Base-by-base conservation (phyloP, 148 eudicot genomes). In the Rhododendron vialii region DNA sequence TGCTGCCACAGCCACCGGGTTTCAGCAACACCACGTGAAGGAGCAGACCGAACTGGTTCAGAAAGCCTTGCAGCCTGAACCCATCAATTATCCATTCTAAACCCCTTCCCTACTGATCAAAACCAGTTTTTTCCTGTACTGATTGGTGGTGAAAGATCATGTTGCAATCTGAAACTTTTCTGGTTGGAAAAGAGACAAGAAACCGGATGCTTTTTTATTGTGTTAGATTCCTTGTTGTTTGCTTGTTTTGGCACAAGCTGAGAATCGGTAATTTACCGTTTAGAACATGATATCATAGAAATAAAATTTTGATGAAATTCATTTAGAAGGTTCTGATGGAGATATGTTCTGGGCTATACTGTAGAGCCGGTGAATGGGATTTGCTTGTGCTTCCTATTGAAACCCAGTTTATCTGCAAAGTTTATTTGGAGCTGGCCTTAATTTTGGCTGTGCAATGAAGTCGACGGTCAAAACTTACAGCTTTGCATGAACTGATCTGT, bases 1-100 rank as follows among this genome's bases (percentile, higher is more conserved):
- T 41, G 45, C 45, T 41, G 45, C 45, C 7, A 92, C 98, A 11
- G 98, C 98, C 78, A 95, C 98, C 71, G 98, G 98, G 71, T 95
- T 95, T 89, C 84, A 85, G 76, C 41, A 82, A 55, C 90, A 91
- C 75, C 98, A 95, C 51, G 75, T 63, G 7, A 90, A 90, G 86
- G 98, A 94, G 89, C 98, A 95, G 83, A 88, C 86, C 1, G 95
- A 90, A 61, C 91, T 94, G 22, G 92, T 94, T 41, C 90, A 93
- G 73, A 92, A 91, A 80, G 94, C 98, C 1, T 10, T 93, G 85
- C 96, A 93, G 84, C 88, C 88, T 0, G 93, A 94, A 79, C 93
- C 95, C 9, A 90, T 95, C 83, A 74, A 77, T 67, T 76, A 57
- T 50, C 85, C 88, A 61, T 78, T 20, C 48, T 78, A 41, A 76